Evolutionary conservation across 768 basidiomycete species (phyloP), one percentile per base, ranked within the genome.

Genomic region (Calocybe gangraenosa): DNA sequence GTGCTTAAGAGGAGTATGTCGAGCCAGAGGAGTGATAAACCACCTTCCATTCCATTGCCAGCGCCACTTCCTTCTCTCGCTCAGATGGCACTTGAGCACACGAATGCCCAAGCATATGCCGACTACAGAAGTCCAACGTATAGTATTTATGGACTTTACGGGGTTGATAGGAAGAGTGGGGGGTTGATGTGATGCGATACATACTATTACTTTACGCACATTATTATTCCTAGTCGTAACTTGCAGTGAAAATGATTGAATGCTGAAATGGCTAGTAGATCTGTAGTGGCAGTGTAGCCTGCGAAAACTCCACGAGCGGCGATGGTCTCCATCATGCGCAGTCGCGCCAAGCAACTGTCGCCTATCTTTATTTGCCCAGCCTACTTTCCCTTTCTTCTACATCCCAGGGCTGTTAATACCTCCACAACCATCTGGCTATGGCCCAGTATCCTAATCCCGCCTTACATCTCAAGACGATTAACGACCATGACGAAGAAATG

Each of bases 41-140:
- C 86, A 11, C 87, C 87, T 10, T 76, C 83, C 1, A 85, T 90
- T n/a, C 87, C 87, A 2, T 85, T 85, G 2, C 87, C 87, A 2
- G 84, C 84, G 13, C 74, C 79, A 17, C 59, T 87, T 33, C 87
- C 85, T 9, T 86, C 85, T 19, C 60, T 90, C 42, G 69, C 84
- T 7, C 88, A 89, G 63, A 85, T 90, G 86, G 87, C 75, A 39
- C 59, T 89, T 57, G 74, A 78, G 36, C 82, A 84, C 49, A 62
- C 66, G 2, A 77, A 84, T 46, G 75, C 78, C 3, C 76, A 81
- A 42, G 80, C 72, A 3, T 85, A 76, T 61, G 75, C 69, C 5
- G 78, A 77, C 38, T 89, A 90, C 49, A 71, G 80, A 49, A 87
- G 87, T 55, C 86, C 88, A 14, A 90, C 88, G 4, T 90, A 90